Evolutionary conservation across 768 basidiomycete species (phyloP).

Genomic region (Kondoa malvinella): DNA sequence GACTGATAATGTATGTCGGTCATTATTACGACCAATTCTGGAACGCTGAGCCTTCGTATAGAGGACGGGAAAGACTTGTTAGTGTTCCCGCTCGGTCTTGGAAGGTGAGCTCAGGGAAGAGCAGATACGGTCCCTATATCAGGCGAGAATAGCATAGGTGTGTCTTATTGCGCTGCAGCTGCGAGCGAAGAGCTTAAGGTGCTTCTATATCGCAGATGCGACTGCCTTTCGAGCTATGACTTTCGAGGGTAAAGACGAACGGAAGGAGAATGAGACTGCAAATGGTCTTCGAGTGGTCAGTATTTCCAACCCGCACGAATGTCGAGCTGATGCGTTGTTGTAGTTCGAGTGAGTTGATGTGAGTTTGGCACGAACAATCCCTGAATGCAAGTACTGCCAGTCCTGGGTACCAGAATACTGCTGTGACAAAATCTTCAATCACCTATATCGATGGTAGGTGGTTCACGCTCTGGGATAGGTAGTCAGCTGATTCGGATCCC

Average conservation of each 20-base stretch:
- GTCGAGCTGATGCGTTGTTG: slow-evolving; percentile 70
- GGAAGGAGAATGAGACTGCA: slow-evolving; percentile 42
- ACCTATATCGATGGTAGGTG: slow-evolving; percentile 65
- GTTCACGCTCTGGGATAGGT: slow-evolving; percentile 43
- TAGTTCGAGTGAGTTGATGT: no score
- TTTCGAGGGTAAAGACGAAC: slow-evolving; percentile 28
- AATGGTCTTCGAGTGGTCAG: background rate
- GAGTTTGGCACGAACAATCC: no score
- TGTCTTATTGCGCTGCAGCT: no score
- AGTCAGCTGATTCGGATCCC: background rate
- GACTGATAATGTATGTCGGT: no score
- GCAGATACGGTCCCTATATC: slow-evolving; percentile 21
- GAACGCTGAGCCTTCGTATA: no score
- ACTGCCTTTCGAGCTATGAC: slow-evolving; percentile 19
- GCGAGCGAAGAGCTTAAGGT: background rate
- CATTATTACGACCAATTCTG: no score
- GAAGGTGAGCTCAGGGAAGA: slow-evolving; percentile 31
- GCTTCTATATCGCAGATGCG: slow-evolving; percentile 1
- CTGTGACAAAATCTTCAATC: slow-evolving; percentile 37
- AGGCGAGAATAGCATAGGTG: slow-evolving; percentile 11
- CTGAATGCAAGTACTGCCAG: slow-evolving; percentile 60
- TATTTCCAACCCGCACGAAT: slow-evolving; percentile 28
- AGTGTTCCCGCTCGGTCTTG: slow-evolving; percentile 61
- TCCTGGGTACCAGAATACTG: slow-evolving; percentile 40
- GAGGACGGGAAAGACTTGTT: slow-evolving; percentile 35